Percentiles rank a stretch among this genome's conserved stretches.
These are phyloP conservation scores for Quercus tomentella DNA, from an alignment of 331 rosid genomes.

Conservation along the genomic window DNA sequence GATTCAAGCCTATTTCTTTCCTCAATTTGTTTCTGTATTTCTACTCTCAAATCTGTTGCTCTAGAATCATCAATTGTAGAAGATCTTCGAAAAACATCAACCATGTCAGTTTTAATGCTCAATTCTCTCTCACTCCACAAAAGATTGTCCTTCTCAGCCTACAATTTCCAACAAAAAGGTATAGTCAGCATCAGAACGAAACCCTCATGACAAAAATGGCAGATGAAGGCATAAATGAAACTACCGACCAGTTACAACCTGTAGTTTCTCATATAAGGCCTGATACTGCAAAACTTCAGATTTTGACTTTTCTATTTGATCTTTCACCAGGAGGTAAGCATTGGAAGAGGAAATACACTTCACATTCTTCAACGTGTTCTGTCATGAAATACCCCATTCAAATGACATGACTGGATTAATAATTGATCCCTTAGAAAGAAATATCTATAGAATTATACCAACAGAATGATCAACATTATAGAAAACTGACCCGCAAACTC, in stretches of 20 bases:
- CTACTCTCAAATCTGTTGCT: slow-evolving; percentile 50
- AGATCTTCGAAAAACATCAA: slow-evolving; percentile 74
- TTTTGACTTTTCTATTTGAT: slow-evolving; percentile 75
- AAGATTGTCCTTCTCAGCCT: slow-evolving; percentile 94
- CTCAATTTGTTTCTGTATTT: slow-evolving; percentile 64
- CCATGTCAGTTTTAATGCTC: slow-evolving; percentile 72
- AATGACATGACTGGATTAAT: slow-evolving; percentile 4
- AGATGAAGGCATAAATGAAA: slow-evolving; percentile 47
- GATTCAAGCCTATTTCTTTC: slow-evolving; percentile 55
- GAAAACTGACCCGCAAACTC: slow-evolving; percentile 66
- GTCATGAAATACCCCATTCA: slow-evolving; percentile 32
- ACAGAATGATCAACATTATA: not conserved
- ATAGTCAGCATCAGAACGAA: slow-evolving; percentile 27
- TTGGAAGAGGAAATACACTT: slow-evolving; percentile 66
- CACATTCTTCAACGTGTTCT: slow-evolving; percentile 78
- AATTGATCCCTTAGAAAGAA: not conserved
- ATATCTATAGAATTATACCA: not conserved
- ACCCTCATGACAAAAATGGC: slow-evolving; percentile 12
- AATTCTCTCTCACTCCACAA: slow-evolving; percentile 88
- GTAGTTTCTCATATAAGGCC: slow-evolving; percentile 78
- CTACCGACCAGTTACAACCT: slow-evolving; percentile 97
- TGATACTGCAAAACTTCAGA: slow-evolving; percentile 62
- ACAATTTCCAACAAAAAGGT: slow-evolving; percentile 24
- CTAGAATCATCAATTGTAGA: slow-evolving; percentile 55
- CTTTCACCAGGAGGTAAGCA: slow-evolving; percentile 64